These are phyloP conservation scores for Ascomycota sp. DNA, from an alignment of 2,329 filamentous ascomycete genomes.

Conservation along the genomic window DNA sequence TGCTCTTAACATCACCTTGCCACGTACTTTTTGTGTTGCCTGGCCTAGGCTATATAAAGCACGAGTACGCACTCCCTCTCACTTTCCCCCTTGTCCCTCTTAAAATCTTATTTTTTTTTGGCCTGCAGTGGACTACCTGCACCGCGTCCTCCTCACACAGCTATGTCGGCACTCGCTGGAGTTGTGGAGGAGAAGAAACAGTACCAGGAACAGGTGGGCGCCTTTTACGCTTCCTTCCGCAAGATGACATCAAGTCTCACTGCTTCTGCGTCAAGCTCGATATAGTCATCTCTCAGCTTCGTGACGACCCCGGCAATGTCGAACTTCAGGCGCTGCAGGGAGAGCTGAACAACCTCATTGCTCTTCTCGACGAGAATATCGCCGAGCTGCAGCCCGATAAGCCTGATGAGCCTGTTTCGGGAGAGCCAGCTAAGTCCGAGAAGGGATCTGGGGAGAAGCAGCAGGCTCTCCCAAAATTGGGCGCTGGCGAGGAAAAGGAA, in stretches of 20 bases:
- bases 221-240: neutral
- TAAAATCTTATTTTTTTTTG: neutral
- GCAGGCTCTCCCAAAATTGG: constrained; percentile 45
- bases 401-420: constrained; percentile 28
- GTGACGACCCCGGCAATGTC: constrained; percentile 59
- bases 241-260: constrained; percentile 4
- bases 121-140: no score
- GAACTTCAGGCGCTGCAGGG: constrained; percentile 59
- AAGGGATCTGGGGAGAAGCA: constrained; percentile 71
- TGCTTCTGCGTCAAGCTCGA: constrained; percentile 40
- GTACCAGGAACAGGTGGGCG: constrained; percentile 34
- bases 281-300: constrained; percentile 53
- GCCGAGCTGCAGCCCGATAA: constrained; percentile 44
- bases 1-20: no score
- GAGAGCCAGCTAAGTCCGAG: constrained; percentile 32
- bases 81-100: no score
- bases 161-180: constrained; percentile 13
- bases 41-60: no score
- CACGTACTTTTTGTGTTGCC: no score
- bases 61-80: no score
- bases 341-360: constrained; percentile 68
- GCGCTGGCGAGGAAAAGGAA: constrained; percentile 28
- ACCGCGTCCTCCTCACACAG: no score
- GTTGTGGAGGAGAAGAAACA: constrained; percentile 31
- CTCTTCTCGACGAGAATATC: constrained; percentile 59